These are phyloP conservation scores for Tetrahymena thermophila DNA, from an alignment of 73 alveolate species.

Conservation along the genomic window DNA sequence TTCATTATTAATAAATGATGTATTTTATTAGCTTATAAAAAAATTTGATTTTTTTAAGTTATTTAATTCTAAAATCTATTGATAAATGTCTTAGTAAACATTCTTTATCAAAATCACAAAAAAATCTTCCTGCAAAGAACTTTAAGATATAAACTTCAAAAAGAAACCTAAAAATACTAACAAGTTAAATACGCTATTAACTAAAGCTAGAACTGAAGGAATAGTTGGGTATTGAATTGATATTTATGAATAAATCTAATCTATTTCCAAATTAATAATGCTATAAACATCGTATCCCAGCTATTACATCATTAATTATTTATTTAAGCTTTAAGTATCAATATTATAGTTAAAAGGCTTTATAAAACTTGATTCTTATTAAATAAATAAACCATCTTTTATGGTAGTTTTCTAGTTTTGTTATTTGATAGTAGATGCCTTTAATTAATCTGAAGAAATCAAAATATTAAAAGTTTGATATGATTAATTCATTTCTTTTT, in stretches of 20 bases:
- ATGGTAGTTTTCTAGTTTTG: background rate
- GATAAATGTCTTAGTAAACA: too few species aligned
- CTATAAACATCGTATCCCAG: too few species aligned
- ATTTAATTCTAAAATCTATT: too few species aligned
- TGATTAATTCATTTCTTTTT: background rate
- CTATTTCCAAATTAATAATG: background rate
- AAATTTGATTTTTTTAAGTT: too few species aligned
- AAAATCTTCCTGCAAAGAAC: too few species aligned
- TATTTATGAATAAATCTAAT: too few species aligned
- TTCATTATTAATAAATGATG: too few species aligned
- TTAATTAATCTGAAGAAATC: background rate
- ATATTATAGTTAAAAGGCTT: background rate
- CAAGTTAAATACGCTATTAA: background rate
- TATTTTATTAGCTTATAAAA: too few species aligned
- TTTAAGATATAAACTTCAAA: background rate
- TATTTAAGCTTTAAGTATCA: background rate
- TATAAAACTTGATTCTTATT: too few species aligned
- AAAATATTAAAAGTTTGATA: background rate
- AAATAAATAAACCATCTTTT: background rate
- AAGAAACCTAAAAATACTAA: background rate
- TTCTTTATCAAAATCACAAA: too few species aligned
- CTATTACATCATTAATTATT: too few species aligned
- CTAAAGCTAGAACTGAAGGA: background rate
- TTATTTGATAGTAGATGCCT: background rate
- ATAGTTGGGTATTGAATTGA: background rate